phyloP scores from a whole-genome alignment of 1,284 basidiomycete species.

The Vanrija pseudolonga region DNA sequence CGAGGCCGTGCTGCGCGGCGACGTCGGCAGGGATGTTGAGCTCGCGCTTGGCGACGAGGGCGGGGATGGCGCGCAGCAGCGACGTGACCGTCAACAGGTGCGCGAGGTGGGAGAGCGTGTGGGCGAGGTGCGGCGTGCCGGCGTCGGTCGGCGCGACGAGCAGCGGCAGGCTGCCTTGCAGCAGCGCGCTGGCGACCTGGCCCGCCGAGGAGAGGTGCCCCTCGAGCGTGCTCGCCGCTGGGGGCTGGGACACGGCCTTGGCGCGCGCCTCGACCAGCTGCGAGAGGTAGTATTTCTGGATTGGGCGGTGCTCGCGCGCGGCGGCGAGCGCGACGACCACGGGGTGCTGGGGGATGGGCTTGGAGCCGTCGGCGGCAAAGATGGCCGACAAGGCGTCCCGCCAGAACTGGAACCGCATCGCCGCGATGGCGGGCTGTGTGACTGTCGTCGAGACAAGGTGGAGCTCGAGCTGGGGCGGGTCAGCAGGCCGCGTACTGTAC shows the following conservation, averaged over 20 bases:
- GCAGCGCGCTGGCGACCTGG: slow-evolving; percentile 71
- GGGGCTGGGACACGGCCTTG: slow-evolving; percentile 64
- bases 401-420: slow-evolving; percentile 92
- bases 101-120: slow-evolving; percentile 60
- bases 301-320: slow-evolving; percentile 52
- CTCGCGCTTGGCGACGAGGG: slow-evolving; percentile 63
- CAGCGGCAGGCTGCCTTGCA: slow-evolving; percentile 73
- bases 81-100: slow-evolving; percentile 51
- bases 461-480: slow-evolving; percentile 66
- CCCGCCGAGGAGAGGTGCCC: slow-evolving; percentile 68
- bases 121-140: slow-evolving; percentile 62
- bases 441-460: slow-evolving; percentile 75
- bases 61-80: slow-evolving; percentile 71
- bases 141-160: slow-evolving; percentile 56
- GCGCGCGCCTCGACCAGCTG: slow-evolving; percentile 84
- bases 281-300: slow-evolving; percentile 67
- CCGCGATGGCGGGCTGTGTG: slow-evolving; percentile 72
- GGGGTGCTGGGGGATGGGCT: slow-evolving; percentile 64
- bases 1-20: slow-evolving; percentile 70
- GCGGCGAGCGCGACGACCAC: slow-evolving; percentile 71
- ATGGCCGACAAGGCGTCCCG: slow-evolving; percentile 74
- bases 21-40: slow-evolving; percentile 82
- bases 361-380: slow-evolving; percentile 18
- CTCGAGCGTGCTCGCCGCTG: slow-evolving; percentile 63
- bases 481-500: not conserved